Evolutionary conservation across 768 basidiomycete genomes (phyloP).

Genomic region (Lactarius hatsudake): DNA sequence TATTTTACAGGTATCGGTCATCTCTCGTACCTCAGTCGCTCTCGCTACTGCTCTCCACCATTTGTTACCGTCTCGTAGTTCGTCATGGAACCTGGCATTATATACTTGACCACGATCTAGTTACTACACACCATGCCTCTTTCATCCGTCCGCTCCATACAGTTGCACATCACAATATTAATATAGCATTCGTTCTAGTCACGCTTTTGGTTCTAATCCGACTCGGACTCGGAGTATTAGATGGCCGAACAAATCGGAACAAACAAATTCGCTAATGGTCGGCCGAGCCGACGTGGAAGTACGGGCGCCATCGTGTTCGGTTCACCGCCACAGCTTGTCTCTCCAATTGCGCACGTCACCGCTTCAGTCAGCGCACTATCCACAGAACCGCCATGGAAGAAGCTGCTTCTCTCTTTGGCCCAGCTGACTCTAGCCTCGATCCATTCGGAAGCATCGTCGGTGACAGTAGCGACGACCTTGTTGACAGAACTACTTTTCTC

Average conservation of each 20-base stretch:
- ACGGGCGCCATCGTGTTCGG: constrained; percentile 5
- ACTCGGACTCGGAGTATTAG: background rate
- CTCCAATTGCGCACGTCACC: background rate
- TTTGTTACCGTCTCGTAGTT: constrained; percentile 11
- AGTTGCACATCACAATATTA: constrained; percentile 23
- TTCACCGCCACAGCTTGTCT: background rate
- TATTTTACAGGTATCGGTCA: constrained; percentile 17
- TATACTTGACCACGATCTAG: constrained; percentile 22
- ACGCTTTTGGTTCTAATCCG: background rate
- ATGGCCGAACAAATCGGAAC: constrained; percentile 19
- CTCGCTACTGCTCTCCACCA: constrained; percentile 14
- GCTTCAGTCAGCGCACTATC: constrained; percentile 29
- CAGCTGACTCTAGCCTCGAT: constrained; percentile 50
- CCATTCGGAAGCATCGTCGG: constrained; percentile 36
- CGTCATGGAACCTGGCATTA: constrained; percentile 17
- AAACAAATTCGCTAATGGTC: constrained; percentile 19
- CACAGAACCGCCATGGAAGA: constrained; percentile 63
- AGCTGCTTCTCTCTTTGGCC: constrained; percentile 78
- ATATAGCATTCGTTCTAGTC: constrained; percentile 20
- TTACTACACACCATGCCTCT: constrained; percentile 12
- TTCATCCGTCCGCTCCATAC: constrained; percentile 20
- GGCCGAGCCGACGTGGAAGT: constrained; percentile 17
- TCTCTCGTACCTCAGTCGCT: constrained; percentile 10
- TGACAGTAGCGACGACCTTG: constrained; percentile 7
- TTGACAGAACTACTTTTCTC: background rate